Evolutionary conservation across 495 filamentous ascomycete genomes (phyloP).

Genomic region (Xylona heveae): DNA sequence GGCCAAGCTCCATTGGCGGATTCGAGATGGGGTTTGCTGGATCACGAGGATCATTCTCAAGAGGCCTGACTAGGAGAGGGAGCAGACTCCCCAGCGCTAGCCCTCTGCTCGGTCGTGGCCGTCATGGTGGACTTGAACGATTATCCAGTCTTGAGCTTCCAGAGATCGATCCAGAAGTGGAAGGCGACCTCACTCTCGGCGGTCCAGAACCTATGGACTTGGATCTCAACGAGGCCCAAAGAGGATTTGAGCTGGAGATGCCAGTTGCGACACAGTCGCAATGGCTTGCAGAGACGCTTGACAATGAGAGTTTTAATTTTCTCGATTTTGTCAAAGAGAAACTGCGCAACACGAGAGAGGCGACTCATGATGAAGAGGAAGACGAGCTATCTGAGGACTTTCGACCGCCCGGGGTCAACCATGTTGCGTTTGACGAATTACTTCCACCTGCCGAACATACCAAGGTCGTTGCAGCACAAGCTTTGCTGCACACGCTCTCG

Average conservation of each 20-base stretch:
- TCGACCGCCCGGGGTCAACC: conserved; percentile 17
- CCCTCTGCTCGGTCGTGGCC: conserved; percentile 35
- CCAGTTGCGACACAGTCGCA: conserved; percentile 19
- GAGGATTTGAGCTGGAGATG: conserved; percentile 23
- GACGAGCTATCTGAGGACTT: conserved; percentile 14
- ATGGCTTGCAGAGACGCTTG: conserved; percentile 26
- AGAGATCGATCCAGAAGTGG: conserved; percentile 5
- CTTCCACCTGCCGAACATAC: conserved; percentile 31
- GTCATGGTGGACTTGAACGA: conserved; percentile 15
- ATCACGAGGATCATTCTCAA: background rate
- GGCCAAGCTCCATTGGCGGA: conserved; percentile 9
- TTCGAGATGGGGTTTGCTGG: no score
- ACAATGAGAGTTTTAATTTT: conserved; percentile 36
- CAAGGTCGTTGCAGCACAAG: conserved; percentile 44
- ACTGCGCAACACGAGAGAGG: conserved; percentile 11
- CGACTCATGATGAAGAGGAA: conserved; percentile 16
- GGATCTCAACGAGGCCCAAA: conserved; percentile 5
- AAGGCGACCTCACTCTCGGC: conserved; percentile 19
- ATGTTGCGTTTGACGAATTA: conserved; percentile 37
- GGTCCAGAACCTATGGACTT: conserved; percentile 3
- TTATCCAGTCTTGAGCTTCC: conserved; percentile 17
- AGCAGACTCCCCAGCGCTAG: conserved; percentile 35
- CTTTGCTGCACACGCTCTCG: conserved; percentile 46
- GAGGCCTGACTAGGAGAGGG: conserved; percentile 13
- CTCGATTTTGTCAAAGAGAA: conserved; percentile 30